phyloP scores from a whole-genome alignment of 306 rosid species.

The Medicago lupulina region DNA sequence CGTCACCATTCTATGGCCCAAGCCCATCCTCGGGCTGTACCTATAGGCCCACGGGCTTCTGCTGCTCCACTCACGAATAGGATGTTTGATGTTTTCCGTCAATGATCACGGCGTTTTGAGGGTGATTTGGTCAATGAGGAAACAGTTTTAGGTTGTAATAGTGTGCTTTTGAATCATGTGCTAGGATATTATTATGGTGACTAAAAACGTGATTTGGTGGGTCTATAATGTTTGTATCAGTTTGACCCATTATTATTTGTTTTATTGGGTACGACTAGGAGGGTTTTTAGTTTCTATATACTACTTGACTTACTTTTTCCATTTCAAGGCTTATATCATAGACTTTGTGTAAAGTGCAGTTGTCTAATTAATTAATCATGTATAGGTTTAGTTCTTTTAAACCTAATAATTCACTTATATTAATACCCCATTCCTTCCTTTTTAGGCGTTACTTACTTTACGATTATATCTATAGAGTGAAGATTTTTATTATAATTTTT shows the following conservation, averaged over 20 bases:
- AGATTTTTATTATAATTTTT: too few relatives aligned
- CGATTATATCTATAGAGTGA: too few relatives aligned
- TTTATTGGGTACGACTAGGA: constrained; percentile 24
- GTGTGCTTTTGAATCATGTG: constrained; percentile 15
- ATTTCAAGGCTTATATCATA: background rate
- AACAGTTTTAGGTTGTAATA: constrained; percentile 10
- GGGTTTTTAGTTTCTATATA: constrained; percentile 17
- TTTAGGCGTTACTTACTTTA: too few relatives aligned
- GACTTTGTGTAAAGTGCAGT: constrained; percentile 1
- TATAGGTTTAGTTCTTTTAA: background rate
- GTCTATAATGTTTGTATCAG: constrained; percentile 42
- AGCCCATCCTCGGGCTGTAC: constrained; percentile 34
- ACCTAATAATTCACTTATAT: background rate
- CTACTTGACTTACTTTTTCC: background rate
- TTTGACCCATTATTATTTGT: constrained; percentile 43
- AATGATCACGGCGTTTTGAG: background rate
- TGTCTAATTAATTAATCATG: background rate
- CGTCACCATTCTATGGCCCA: constrained; percentile 40
- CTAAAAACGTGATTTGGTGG: constrained; percentile 37
- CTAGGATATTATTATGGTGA: constrained; percentile 20
- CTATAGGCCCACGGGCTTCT: constrained; percentile 44
- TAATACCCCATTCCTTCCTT: background rate
- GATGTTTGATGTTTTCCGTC: constrained; percentile 46
- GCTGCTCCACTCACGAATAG: constrained; percentile 1
- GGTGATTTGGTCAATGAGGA: constrained; percentile 38